A percentile compares a stretch with the other conserved stretches of the same genome.
phyloP scores from a whole-genome alignment of 2,329 filamentous ascomycete species.

The Venturia nashicola region DNA sequence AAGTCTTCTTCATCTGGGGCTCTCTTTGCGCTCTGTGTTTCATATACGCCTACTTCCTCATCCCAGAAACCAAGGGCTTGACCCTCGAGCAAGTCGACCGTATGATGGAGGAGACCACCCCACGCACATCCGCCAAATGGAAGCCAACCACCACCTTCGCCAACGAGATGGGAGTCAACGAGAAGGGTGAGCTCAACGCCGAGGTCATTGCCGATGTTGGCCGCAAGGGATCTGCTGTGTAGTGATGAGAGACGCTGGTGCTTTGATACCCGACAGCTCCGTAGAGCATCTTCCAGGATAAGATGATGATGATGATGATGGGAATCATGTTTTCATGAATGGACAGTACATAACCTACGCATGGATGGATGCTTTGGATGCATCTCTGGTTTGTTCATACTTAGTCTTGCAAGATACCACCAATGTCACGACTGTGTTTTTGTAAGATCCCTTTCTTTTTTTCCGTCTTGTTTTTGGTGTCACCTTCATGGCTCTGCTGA shows the following conservation, averaged over 20 bases:
- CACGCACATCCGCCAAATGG: constrained; percentile 67
- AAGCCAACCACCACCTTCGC: constrained; percentile 60
- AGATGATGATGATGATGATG: background rate
- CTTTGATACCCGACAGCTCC: background rate
- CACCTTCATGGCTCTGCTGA: no score
- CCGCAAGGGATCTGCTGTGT: constrained; percentile 2
- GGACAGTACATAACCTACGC: no score
- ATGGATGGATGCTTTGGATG: background rate
- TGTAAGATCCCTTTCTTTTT: background rate
- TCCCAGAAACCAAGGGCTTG: constrained; percentile 27
- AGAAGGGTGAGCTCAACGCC: constrained; percentile 10
- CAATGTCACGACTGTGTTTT: background rate
- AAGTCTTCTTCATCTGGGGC: constrained; percentile 37
- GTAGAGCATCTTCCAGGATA: background rate
- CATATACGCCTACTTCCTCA: constrained; percentile 36
- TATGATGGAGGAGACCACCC: constrained; percentile 80
- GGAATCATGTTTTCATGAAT: background rate
- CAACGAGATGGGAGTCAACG: constrained; percentile 22
- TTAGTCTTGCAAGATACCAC: background rate
- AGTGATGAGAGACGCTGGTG: background rate
- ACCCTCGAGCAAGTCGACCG: constrained; percentile 31
- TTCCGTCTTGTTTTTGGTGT: no score
- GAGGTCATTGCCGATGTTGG: constrained; percentile 11
- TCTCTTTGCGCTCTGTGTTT: constrained; percentile 28
- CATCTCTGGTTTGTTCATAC: background rate